A percentile compares a stretch with the other conserved stretches of the same genome.
Conservation (phyloP, 108 stramenopile species). For the Mediolabrus comicus region DNA sequence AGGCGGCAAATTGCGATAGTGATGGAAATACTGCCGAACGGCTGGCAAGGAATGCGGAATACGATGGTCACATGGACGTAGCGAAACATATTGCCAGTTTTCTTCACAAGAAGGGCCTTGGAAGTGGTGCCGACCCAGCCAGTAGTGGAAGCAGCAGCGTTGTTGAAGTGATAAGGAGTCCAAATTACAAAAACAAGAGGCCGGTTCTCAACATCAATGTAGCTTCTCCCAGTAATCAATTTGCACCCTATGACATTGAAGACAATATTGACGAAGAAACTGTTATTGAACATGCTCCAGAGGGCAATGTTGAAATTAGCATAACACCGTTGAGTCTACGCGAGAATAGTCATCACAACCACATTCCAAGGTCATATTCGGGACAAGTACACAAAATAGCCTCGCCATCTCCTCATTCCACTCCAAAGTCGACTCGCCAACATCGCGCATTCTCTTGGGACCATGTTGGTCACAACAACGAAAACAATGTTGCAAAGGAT, state of each 20-base stretch:
- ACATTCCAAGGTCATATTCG: neutral
- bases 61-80: conserved; percentile 41
- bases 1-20: conserved; percentile 50
- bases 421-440: neutral
- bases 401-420: neutral
- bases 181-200: neutral
- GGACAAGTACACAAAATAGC: neutral
- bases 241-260: neutral
- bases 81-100: conserved; percentile 26
- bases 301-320: neutral
- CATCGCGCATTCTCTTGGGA: neutral
- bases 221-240: neutral
- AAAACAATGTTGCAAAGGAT: neutral
- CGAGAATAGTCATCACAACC: neutral
- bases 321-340: neutral
- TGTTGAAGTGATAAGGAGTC: conserved; percentile 2
- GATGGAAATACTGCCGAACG: conserved; percentile 76
- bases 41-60: conserved; percentile 67
- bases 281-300: neutral
- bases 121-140: neutral
- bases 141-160: conserved; percentile 3
- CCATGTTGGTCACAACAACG: neutral
- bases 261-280: neutral
- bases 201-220: neutral
- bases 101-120: conserved; percentile 15